These are phyloP conservation scores for Pseudomonodictys pantanalensis DNA, from an alignment of 495 filamentous ascomycete genomes.

Conservation along the genomic window DNA sequence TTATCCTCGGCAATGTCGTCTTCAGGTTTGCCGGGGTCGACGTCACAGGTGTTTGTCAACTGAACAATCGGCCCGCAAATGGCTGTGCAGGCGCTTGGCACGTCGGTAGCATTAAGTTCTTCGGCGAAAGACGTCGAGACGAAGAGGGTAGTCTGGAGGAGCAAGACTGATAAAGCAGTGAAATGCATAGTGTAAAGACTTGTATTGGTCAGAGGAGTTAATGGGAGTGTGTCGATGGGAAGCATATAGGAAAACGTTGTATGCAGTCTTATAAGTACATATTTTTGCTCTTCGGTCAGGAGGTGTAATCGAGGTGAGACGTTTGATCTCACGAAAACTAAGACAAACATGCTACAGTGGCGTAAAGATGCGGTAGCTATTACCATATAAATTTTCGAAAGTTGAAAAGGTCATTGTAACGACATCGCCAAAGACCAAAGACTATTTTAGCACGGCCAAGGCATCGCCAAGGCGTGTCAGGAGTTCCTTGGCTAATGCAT, in stretches of 20 bases:
- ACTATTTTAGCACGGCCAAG: not conserved
- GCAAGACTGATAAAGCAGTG: not conserved
- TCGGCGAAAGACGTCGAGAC: not conserved
- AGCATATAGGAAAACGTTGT: not conserved
- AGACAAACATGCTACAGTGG: not conserved
- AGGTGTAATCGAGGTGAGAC: not conserved
- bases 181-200: not conserved
- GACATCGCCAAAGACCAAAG: not conserved
- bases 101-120: not conserved
- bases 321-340: not conserved
- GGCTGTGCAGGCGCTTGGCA: not conserved
- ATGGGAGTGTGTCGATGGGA: not conserved
- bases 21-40: not conserved
- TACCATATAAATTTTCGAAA: not conserved
- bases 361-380: not conserved
- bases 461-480: not conserved
- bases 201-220: not conserved
- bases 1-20: not conserved
- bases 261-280: not conserved
- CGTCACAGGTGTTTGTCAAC: conserved; percentile 5
- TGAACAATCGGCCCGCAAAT: conserved; percentile 2
- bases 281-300: not conserved
- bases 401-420: not conserved
- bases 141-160: not conserved
- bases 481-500: not conserved